Evolutionary conservation across 139 green algal genomes (phyloP), one percentile per base, ranked within the genome.

Genomic region (Haematococcus lacustris): DNA sequence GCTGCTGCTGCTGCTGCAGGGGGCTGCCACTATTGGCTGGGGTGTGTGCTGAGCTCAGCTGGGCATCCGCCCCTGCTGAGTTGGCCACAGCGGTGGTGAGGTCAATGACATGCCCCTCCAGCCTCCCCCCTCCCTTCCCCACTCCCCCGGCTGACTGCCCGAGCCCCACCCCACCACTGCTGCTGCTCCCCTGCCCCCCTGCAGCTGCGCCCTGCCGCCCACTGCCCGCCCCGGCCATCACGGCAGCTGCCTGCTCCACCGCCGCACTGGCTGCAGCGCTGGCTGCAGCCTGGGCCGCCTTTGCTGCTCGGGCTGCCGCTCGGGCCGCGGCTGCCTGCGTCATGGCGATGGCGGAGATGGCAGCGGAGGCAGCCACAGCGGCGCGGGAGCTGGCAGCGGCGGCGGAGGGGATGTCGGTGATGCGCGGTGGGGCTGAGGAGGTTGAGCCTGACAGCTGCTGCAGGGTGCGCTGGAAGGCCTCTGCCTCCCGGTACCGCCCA

Each of bases 341-440:
- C 59, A 97, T 92, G 0, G 91, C 91, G 32, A 96, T 90, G 0
- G 91, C 92, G 3, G 80, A 82, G 0, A 91, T 83, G 2, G 91
- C 92, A 3, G 91, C 90, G 26, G 87, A 93, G 35, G 91, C 90
- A 2, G 90, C 92, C 6, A 96, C 92, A 1, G 88, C 89, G 32
- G 92, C 92, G 3, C 90, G 85, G n/a, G 88, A 93, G 73, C 80
- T 91, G 3, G 91, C 91, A 63, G 93, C 89, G 26, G 92, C 91
- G 1, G 91, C 91, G 4, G 60, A 84, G 78, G 91, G 91, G 60
- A 97, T 82, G 71, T 97, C 91, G 3, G 85, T 92, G 83, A 96
- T 96, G 59, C 67, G 67, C 51, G n/a, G n/a, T n/a, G n/a, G n/a
- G n/a, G n/a, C n/a, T n/a, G n/a, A n/a, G n/a, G n/a, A n/a, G n/a